Percentiles rank a stretch among this genome's conserved stretches.
phyloP scores from a whole-genome alignment of 176 grass and related monocot species.

The Paspalum notatum region DNA sequence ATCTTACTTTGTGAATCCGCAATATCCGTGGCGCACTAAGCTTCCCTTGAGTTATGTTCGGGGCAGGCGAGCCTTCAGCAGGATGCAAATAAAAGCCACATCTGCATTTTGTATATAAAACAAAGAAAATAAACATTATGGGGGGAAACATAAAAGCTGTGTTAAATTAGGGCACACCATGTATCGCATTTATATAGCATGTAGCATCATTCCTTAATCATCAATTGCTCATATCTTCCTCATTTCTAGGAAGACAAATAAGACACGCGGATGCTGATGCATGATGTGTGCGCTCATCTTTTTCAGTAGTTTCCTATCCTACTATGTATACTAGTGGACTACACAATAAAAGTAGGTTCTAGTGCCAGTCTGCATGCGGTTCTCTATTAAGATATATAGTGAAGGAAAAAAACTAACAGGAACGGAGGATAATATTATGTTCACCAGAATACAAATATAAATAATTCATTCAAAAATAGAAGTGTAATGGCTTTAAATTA shows the following conservation, averaged over 20 bases:
- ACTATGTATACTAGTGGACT: background rate
- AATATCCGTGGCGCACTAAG: conserved; percentile 91
- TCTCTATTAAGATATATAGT: conserved; percentile 12
- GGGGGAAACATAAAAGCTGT: background rate
- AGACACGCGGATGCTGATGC: background rate
- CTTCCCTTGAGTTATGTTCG: conserved; percentile 86
- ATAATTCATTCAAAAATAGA: conserved; percentile 12
- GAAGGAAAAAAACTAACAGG: background rate
- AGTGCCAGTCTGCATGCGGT: background rate
- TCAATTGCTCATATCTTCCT: conserved; percentile 1
- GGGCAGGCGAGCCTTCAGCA: conserved; percentile 81
- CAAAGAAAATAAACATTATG: conserved; percentile 37
- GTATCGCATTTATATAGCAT: conserved; percentile 3
- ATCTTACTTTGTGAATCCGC: conserved; percentile 92
- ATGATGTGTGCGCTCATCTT: background rate
- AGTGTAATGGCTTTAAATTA: conserved; percentile 16
- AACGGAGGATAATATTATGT: conserved; percentile 2
- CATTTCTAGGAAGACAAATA: background rate
- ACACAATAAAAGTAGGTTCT: background rate
- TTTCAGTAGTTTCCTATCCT: background rate
- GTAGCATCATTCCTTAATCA: background rate
- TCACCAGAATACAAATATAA: conserved; percentile 18
- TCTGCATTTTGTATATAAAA: conserved; percentile 52
- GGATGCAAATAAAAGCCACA: conserved; percentile 96
- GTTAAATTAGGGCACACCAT: background rate